phyloP scores from a whole-genome alignment of 129 eudicot species.

The Pseudognaphalium luteoalbum region DNA sequence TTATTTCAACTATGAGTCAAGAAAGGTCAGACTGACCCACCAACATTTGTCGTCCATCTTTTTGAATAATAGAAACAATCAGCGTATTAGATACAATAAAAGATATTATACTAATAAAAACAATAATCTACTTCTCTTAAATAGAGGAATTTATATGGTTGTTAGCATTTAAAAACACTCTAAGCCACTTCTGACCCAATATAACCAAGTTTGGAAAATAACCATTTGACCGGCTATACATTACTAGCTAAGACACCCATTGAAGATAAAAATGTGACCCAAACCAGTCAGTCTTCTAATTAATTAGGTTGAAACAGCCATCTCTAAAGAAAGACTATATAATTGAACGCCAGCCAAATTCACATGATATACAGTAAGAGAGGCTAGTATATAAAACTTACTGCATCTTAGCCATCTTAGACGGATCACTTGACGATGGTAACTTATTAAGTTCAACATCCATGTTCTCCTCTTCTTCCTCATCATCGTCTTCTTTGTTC shows the following conservation, averaged over 20 bases:
- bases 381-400: slow-evolving; percentile 33
- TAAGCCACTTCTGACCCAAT: not conserved
- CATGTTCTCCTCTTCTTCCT: slow-evolving; percentile 93
- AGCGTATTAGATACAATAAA: not conserved
- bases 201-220: not conserved
- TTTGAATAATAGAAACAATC: not conserved
- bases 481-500: slow-evolving; percentile 88
- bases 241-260: not conserved
- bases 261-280: not conserved
- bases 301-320: not conserved
- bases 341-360: not conserved
- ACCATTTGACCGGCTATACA: not conserved
- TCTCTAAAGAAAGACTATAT: not conserved
- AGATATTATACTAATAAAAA: not conserved
- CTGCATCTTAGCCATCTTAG: slow-evolving; percentile 94
- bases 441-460: slow-evolving; percentile 80
- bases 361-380: not conserved
- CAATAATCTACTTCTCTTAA: not conserved
- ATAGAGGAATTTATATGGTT: not conserved
- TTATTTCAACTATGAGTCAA: not conserved
- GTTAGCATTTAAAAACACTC: not conserved
- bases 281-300: too few species aligned
- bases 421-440: slow-evolving; percentile 67
- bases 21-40: not conserved
- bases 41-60: not conserved